Conservation (phyloP, 257 asterid genomes). For the Petrea volubilis region DNA sequence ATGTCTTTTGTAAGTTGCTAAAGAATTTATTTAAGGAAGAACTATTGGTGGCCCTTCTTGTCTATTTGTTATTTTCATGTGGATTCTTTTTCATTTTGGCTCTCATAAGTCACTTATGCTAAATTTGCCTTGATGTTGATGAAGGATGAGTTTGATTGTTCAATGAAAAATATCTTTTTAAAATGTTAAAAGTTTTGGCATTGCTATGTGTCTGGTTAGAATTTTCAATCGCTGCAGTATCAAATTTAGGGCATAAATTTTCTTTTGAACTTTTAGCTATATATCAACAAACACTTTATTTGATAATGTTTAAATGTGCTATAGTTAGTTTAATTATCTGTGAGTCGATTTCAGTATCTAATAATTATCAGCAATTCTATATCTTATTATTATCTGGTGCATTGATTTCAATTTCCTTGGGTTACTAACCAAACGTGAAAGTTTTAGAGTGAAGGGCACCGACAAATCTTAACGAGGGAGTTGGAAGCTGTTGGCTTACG, state of each 20-base stretch:
- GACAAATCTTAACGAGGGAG: constrained; percentile 93
- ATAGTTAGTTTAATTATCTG: neutral
- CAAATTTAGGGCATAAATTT: neutral
- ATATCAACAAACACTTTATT: neutral
- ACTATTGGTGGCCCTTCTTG: too few relatives aligned
- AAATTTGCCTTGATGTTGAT: neutral
- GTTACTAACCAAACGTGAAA: constrained; percentile 23
- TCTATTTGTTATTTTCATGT: too few relatives aligned
- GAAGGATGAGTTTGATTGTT: neutral
- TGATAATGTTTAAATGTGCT: neutral
- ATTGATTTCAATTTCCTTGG: constrained; percentile 15
- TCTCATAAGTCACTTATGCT: too few relatives aligned
- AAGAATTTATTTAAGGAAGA: too few relatives aligned
- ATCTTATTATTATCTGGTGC: neutral
- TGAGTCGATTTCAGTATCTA: neutral
- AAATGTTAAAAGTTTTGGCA: neutral
- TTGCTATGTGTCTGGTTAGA: neutral
- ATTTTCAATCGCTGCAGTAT: neutral
- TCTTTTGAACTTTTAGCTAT: constrained; percentile 2
- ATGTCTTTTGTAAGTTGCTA: too few relatives aligned
- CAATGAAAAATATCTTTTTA: neutral
- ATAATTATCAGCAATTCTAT: neutral
- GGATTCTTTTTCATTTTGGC: too few relatives aligned
- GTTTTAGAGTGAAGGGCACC: constrained; percentile 97
- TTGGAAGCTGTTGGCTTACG: constrained; percentile 99